phyloP scores from a whole-genome alignment of 2,329 filamentous ascomycete genomes.

The Lojkania enalia region DNA sequence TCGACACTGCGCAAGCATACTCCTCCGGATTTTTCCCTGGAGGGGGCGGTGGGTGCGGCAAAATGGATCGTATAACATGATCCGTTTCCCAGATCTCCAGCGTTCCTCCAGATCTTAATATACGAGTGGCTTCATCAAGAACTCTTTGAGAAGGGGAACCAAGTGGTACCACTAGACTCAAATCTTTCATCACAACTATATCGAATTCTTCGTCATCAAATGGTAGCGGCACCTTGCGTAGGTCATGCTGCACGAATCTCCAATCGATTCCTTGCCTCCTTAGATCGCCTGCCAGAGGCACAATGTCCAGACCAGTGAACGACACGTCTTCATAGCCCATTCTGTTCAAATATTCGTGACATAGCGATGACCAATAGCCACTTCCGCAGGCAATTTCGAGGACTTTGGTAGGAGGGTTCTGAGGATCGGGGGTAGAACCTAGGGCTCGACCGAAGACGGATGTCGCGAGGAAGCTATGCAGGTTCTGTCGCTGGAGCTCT shows the following conservation, averaged over 20 bases:
- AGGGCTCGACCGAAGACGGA: conserved; percentile 80
- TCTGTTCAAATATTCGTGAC: conserved; percentile 75
- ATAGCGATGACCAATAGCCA: conserved; percentile 87
- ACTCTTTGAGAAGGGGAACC: conserved; percentile 57
- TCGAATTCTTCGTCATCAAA: conserved; percentile 82
- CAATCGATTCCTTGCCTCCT: conserved; percentile 78
- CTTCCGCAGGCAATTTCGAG: conserved; percentile 87
- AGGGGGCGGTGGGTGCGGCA: conserved; percentile 71
- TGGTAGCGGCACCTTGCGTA: conserved; percentile 74
- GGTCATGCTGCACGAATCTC: conserved; percentile 86
- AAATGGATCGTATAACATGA: conserved; percentile 77
- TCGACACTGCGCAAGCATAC: conserved; percentile 64
- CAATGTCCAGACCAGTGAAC: conserved; percentile 83
- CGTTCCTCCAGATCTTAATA: conserved; percentile 76
- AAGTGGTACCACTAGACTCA: conserved; percentile 68
- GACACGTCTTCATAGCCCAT: conserved; percentile 70
- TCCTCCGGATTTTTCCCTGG: conserved; percentile 63
- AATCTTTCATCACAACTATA: conserved; percentile 84
- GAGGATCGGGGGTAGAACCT: conserved; percentile 68
- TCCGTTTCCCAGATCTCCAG: conserved; percentile 92
- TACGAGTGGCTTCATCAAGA: conserved; percentile 74
- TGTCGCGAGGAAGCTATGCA: conserved; percentile 79
- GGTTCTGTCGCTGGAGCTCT: conserved; percentile 84
- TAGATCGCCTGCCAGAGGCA: conserved; percentile 68
- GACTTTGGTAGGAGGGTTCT: conserved; percentile 73